Percentiles rank a stretch among this genome's conserved stretches.
These are phyloP conservation scores for Flaveria linearis DNA, from an alignment of 129 eudicot species.

Conservation along the genomic window DNA sequence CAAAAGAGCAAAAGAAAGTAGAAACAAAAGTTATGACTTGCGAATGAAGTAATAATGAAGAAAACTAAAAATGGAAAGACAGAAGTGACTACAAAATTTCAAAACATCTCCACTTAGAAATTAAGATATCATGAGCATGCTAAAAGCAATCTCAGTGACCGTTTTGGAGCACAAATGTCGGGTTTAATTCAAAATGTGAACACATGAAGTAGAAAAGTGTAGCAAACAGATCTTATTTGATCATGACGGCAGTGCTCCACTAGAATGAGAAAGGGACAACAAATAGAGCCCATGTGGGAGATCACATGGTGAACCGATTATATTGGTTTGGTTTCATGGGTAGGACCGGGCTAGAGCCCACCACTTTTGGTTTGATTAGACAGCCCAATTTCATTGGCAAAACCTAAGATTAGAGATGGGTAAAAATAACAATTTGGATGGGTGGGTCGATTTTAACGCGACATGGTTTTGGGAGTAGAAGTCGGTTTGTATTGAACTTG, in stretches of 20 bases:
- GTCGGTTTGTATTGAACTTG: too few relatives aligned
- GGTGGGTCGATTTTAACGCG: too few relatives aligned
- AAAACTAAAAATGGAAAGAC: neutral
- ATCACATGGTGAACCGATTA: slow-evolving; percentile 35
- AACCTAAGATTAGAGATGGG: too few relatives aligned
- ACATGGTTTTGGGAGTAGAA: too few relatives aligned
- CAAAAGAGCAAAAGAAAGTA: neutral
- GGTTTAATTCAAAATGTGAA: slow-evolving; percentile 12
- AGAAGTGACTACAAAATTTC: slow-evolving; percentile 24
- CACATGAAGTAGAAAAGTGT: slow-evolving; percentile 3
- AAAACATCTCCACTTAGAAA: slow-evolving; percentile 35
- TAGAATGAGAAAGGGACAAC: neutral
- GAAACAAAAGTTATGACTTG: slow-evolving; percentile 2
- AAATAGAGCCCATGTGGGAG: slow-evolving; percentile 8
- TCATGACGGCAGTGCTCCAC: slow-evolving; percentile 12
- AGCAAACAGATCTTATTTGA: slow-evolving; percentile 4
- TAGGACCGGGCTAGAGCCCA: slow-evolving; percentile 8
- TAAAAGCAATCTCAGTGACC: neutral
- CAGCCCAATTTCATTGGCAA: neutral
- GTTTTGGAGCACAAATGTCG: slow-evolving; percentile 30
- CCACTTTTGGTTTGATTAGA: slow-evolving; percentile 10
- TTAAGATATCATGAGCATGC: slow-evolving; percentile 27
- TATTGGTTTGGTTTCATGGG: slow-evolving; percentile 9
- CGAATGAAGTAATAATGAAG: neutral
- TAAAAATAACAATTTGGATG: too few relatives aligned